Evolutionary conservation across 345 rosid genomes (phyloP).

Genomic region (Eucalyptus guilfoylei): DNA sequence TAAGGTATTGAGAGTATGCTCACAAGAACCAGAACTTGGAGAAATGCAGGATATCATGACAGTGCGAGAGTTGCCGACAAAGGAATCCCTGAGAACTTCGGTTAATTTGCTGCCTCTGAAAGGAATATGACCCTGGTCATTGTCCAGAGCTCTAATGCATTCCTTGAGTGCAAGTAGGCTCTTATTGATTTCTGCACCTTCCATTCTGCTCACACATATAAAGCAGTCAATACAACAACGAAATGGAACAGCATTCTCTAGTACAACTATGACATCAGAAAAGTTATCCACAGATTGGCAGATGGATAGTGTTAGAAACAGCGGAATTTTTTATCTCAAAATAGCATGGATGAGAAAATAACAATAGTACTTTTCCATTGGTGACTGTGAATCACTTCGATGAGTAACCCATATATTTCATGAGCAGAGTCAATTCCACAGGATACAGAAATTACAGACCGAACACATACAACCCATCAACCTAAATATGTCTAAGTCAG

Average conservation of each 20-base stretch:
- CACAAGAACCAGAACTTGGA: slow-evolving; percentile 96
- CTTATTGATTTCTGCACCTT: slow-evolving; percentile 99
- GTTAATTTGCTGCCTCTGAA: slow-evolving; percentile 98
- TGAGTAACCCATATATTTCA: not conserved
- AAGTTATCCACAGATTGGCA: not conserved
- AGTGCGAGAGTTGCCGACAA: slow-evolving; percentile 93
- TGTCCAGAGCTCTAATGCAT: slow-evolving; percentile 98
- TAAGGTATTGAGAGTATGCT: slow-evolving; percentile 93
- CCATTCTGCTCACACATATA: slow-evolving; percentile 54
- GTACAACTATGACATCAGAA: not conserved
- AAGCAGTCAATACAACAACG: not conserved
- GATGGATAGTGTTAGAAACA: not conserved
- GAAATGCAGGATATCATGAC: slow-evolving; percentile 99
- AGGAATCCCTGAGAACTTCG: slow-evolving; percentile 98
- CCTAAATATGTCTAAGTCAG: not conserved
- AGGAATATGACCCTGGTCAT: slow-evolving; percentile 98
- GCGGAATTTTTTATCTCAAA: not conserved
- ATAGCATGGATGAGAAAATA: not conserved
- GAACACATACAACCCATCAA: not conserved
- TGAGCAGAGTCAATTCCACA: not conserved
- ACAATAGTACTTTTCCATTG: not conserved
- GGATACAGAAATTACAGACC: not conserved
- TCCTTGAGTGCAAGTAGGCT: slow-evolving; percentile 95
- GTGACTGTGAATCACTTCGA: not conserved
- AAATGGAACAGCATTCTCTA: not conserved